Evolutionary conservation across 495 filamentous ascomycete genomes (phyloP), one percentile per base, ranked within the genome.

Genomic region (Pseudomonodictys pantanalensis): DNA sequence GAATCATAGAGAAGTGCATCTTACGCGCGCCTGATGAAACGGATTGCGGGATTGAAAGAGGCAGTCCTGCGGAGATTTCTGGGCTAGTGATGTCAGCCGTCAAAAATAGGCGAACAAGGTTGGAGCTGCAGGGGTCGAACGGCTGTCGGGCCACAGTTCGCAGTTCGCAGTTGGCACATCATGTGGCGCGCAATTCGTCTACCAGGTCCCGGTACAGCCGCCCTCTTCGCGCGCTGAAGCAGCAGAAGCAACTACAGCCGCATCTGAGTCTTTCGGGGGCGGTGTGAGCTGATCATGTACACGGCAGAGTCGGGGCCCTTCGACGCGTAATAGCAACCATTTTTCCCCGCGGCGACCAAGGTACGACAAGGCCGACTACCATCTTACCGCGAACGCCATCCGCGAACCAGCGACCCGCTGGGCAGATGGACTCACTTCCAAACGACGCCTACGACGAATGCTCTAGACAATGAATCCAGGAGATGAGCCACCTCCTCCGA

Each of bases 381-480:
- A n/a, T n/a, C n/a, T n/a, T n/a, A n/a, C n/a, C n/a, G n/a, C n/a
- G n/a, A n/a, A n/a, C n/a, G n/a, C n/a, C n/a, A n/a, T n/a, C n/a
- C n/a, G n/a, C n/a, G n/a, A n/a, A n/a, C n/a, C n/a, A n/a, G n/a
- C n/a, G n/a, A n/a, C n/a, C n/a, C n/a, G n/a, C n/a, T n/a, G n/a
- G n/a, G n/a, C n/a, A n/a, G n/a, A n/a, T n/a, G n/a, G n/a, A n/a
- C n/a, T n/a, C n/a, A n/a, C n/a, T n/a, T n/a, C n/a, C n/a, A n/a
- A n/a, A n/a, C n/a, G n/a, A n/a, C 20, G 17, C 11, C 41, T 29
- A 11, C 20, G 18, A 10, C 25, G 45, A 29, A 29, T 15, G 6
- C 28, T n/a, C 8, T 15, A 15, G 28, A 50, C n/a, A 18, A 67
- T 67, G 64, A 20, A 59, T 17, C 45, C 26, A 39, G 55, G 60